A percentile compares a stretch with the other conserved stretches of the same genome.
Conservation (phyloP, 1,284 basidiomycete genomes). For the Sutorius eximius region DNA sequence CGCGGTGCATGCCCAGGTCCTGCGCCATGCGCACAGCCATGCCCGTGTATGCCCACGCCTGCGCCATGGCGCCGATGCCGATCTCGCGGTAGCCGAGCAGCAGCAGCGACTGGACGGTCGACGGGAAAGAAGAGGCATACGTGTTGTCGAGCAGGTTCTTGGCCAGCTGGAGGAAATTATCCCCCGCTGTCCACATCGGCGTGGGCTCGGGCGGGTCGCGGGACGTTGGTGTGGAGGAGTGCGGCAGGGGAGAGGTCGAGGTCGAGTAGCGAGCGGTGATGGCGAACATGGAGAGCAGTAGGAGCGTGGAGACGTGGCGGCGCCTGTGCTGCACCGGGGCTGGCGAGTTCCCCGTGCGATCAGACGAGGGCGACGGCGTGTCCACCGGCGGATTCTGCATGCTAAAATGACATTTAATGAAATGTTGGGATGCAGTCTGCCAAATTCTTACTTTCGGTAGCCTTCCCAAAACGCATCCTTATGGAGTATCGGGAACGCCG, state of each 20-base stretch:
- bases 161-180: constrained; percentile 69
- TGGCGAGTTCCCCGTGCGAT: constrained; percentile 29
- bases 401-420: constrained; percentile 8
- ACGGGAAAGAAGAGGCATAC: constrained; percentile 63
- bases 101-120: constrained; percentile 75
- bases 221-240: constrained; percentile 32
- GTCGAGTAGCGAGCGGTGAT: constrained; percentile 70
- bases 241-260: constrained; percentile 32
- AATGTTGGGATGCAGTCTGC: not conserved
- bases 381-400: constrained; percentile 28
- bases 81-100: constrained; percentile 82
- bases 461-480: constrained; percentile 68
- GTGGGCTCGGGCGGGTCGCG: constrained; percentile 48
- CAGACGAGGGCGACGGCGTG: constrained; percentile 36
- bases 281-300: constrained; percentile 77
- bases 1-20: constrained; percentile 82
- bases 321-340: constrained; percentile 43
- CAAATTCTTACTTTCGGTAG: constrained; percentile 45
- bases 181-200: constrained; percentile 83
- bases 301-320: constrained; percentile 58
- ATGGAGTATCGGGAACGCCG: constrained; percentile 70
- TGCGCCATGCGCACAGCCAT: constrained; percentile 84
- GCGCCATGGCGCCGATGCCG: constrained; percentile 84
- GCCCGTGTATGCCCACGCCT: constrained; percentile 80
- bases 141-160: constrained; percentile 66